phyloP scores from a whole-genome alignment of 306 rosid species.

The Malus sylvestris region DNA sequence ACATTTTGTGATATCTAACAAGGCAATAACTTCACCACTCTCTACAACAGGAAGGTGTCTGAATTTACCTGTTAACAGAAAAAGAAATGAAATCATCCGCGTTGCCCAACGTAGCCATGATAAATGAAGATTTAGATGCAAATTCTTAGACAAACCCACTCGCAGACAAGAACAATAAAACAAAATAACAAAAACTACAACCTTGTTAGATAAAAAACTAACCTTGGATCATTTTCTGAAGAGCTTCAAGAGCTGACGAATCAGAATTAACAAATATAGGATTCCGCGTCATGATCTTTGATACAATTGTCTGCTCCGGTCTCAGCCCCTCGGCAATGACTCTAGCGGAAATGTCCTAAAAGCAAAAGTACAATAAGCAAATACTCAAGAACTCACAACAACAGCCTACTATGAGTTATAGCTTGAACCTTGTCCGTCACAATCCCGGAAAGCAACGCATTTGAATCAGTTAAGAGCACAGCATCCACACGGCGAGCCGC shows the following conservation, averaged over 20 bases:
- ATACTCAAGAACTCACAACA: neutral
- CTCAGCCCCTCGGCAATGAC: constrained; percentile 91
- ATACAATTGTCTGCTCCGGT: constrained; percentile 71
- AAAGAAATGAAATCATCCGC: neutral
- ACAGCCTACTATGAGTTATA: neutral
- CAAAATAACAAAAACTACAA: neutral
- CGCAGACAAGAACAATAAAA: neutral
- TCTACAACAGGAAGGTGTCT: constrained; percentile 98
- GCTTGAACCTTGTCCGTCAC: constrained; percentile 74
- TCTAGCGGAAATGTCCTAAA: constrained; percentile 69
- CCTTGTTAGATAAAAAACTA: constrained; percentile 2
- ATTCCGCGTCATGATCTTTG: constrained; percentile 85
- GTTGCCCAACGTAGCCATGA: neutral
- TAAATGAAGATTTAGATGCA: neutral
- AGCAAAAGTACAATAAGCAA: constrained; percentile 16
- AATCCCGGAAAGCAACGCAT: constrained; percentile 91
- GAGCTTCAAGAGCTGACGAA: constrained; percentile 78
- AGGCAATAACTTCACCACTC: constrained; percentile 90
- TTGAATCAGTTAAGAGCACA: constrained; percentile 74
- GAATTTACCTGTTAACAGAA: constrained; percentile 64
- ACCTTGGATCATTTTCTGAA: constrained; percentile 94
- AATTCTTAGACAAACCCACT: neutral
- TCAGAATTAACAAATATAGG: constrained; percentile 79
- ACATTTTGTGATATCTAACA: constrained; percentile 86
- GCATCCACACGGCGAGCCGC: constrained; percentile 87